phyloP scores from a whole-genome alignment of 306 rosid species.

The Luffa aegyptiaca region DNA sequence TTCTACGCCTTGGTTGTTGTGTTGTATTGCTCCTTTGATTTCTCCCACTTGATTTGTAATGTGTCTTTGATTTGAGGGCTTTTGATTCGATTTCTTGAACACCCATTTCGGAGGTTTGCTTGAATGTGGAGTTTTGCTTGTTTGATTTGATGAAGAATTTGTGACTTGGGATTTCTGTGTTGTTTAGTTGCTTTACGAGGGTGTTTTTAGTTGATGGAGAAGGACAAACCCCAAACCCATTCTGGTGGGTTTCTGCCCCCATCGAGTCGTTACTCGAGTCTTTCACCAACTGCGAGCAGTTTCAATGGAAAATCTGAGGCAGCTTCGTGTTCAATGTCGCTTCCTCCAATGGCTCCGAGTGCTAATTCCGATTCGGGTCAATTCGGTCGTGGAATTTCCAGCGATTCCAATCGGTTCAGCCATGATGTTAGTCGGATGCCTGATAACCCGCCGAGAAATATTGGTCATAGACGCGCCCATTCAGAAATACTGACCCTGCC shows the following conservation, averaged over 20 bases:
- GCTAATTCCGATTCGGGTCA: constrained; percentile 36
- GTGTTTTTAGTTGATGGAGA: constrained; percentile 40
- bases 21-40: not conserved
- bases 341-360: constrained; percentile 51
- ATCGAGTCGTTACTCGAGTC: constrained; percentile 49
- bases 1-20: not conserved
- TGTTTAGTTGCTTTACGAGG: not conserved
- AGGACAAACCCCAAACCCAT: constrained; percentile 52
- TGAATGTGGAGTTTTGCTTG: not conserved
- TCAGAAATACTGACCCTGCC: constrained; percentile 83
- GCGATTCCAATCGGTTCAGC: constrained; percentile 59
- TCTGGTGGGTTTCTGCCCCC: constrained; percentile 71
- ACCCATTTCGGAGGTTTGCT: not conserved
- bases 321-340: constrained; percentile 24
- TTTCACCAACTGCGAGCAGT: constrained; percentile 33
- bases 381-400: constrained; percentile 43
- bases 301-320: constrained; percentile 69
- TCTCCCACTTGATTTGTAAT: not conserved
- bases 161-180: not conserved
- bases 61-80: not conserved
- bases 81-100: not conserved
- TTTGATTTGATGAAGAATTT: not conserved
- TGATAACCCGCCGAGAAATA: constrained; percentile 69
- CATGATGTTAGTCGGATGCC: constrained; percentile 92
- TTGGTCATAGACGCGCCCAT: constrained; percentile 94